Evolutionary conservation across 208 protist genomes (phyloP).

Genomic region (Trypanosomatidae sp.): DNA sequence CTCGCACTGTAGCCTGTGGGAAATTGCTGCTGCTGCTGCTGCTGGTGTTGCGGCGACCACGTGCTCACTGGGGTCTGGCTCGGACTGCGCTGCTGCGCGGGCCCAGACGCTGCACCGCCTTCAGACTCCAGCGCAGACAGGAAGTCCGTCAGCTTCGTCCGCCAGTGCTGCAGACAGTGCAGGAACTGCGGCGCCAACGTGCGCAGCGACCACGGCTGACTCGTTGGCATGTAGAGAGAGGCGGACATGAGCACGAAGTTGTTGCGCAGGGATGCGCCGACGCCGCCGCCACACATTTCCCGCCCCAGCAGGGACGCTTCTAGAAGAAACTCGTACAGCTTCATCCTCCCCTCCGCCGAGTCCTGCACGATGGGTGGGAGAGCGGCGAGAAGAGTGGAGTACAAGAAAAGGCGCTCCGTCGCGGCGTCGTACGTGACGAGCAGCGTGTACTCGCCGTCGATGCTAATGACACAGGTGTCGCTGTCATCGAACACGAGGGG

Average conservation of each 20-base stretch:
- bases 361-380: conserved; percentile 32
- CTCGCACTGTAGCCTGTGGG: too few species aligned
- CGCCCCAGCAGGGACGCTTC: conserved; percentile 75
- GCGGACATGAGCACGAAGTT: conserved; percentile 72
- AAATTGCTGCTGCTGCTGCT: too few species aligned
- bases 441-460: conserved; percentile 59
- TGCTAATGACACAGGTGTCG: conserved; percentile 66
- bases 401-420: conserved; percentile 77
- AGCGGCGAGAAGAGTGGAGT: conserved; percentile 64
- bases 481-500: conserved; percentile 64
- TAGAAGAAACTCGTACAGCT: conserved; percentile 77
- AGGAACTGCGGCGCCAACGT: conserved; percentile 62
- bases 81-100: too few species aligned
- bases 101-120: too few species aligned
- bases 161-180: conserved; percentile 67
- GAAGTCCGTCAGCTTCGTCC: conserved; percentile 42
- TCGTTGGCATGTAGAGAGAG: conserved; percentile 72
- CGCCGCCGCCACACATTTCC: conserved; percentile 80
- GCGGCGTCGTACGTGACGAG: conserved; percentile 67
- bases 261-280: conserved; percentile 60
- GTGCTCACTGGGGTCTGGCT: too few species aligned
- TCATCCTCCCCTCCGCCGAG: conserved; percentile 15
- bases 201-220: conserved; percentile 61
- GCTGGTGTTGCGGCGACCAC: too few species aligned
- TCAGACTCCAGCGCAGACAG: conserved; percentile 18